Evolutionary conservation across 441 rosid genomes (phyloP), one percentile per base, ranked within the genome.

Genomic region (Croton laevigatus): DNA sequence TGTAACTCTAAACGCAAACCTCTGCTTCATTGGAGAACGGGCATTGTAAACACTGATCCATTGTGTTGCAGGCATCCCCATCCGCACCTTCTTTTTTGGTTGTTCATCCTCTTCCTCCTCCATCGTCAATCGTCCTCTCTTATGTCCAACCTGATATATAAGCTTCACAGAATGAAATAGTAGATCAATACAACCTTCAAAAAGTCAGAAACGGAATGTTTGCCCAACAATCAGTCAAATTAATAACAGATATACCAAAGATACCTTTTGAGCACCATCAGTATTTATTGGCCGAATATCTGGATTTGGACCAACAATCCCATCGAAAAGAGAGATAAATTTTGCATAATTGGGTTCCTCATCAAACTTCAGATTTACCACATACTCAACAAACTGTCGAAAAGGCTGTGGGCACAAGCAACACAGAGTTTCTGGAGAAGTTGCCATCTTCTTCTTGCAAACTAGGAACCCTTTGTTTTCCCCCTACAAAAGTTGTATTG

Each of bases 61-160:
- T 70, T 95, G 98, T 13, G 91, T 89, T 70, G 98, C 96, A 60
- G 99, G 99, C 96, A 88, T 91, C 46, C 99, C 98, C 91, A 95
- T 78, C 40, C 97, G 87, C 54, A 95, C 81, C 81, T 92, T 95
- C 75, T 88, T 88, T 88, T 89, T 95, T 53, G 97, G 90, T 65
- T 89, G 99, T 63, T 87, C 97, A 75, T 91, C 94, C 20, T 89
- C 99, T 22, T 93, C 98, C 59, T 89, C 99, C 42, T 88, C 96
- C 82, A 88, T 86, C 60, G 89, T 87, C 75, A 89, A 78, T 32
- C 98, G 81, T 17, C 97, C 98, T 67, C 99, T 87, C 91, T 95
- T 95, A 64, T 91, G 99, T 45, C 98, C 99, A 71, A 89, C 97
- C 79, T 86, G 91, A 81, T 83, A 81, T 71, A 92, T 85, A 70